Conservation (phyloP, 495 filamentous ascomycete species). For the Xylaria castorea region DNA sequence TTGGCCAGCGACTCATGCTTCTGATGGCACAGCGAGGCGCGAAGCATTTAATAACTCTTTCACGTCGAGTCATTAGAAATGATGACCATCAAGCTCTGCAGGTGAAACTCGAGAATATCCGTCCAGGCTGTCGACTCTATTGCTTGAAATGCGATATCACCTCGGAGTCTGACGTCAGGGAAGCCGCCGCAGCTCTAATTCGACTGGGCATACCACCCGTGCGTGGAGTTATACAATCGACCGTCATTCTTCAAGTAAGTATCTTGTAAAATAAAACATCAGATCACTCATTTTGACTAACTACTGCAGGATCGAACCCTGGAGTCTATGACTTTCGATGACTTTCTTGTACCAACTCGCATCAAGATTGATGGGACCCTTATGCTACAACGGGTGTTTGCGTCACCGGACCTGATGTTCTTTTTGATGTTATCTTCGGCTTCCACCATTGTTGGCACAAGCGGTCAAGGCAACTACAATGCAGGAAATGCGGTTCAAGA, state of each 20-base stretch:
- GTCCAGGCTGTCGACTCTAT: constrained; percentile 3
- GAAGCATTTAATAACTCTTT: constrained; percentile 7
- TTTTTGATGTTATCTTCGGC: constrained; percentile 13
- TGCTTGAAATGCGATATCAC: constrained; percentile 13
- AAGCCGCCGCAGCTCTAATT: not conserved
- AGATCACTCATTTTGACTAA: not conserved
- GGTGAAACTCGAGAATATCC: not conserved
- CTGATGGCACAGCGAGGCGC: constrained; percentile 24
- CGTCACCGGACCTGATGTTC: not conserved
- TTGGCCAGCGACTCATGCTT: constrained; percentile 15
- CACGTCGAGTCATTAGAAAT: not conserved
- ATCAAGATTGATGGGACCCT: not conserved
- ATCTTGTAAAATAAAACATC: too few relatives aligned
- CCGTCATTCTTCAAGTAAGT: constrained; percentile 15
- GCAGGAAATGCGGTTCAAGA: constrained; percentile 19
- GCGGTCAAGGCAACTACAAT: constrained; percentile 5
- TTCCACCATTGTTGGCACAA: not conserved
- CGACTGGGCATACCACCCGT: not conserved
- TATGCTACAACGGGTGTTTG: not conserved
- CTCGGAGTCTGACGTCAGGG: not conserved
- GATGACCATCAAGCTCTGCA: not conserved
- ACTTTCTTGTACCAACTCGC: not conserved
- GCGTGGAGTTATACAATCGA: constrained; percentile 12
- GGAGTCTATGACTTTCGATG: not conserved
- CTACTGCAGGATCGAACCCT: constrained; percentile 3